Percentiles rank a stretch among this genome's conserved stretches.
phyloP scores from a whole-genome alignment of 1,139 yeast genomes.

The Starmera stellimalicola region DNA sequence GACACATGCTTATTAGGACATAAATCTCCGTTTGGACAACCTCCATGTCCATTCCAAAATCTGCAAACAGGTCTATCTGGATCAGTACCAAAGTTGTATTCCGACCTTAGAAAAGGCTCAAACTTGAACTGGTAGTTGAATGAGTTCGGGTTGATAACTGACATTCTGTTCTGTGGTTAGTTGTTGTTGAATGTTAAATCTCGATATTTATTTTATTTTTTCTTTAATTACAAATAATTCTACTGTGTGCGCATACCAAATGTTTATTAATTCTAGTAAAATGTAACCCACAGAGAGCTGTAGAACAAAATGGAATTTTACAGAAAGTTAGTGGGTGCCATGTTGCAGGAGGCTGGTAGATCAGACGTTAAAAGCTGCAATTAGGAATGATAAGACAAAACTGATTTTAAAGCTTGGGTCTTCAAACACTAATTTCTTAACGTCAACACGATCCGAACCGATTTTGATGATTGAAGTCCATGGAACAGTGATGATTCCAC shows the following conservation, averaged over 20 bases:
- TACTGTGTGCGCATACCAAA: not conserved
- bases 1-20: slow-evolving; percentile 89
- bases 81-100: slow-evolving; percentile 74
- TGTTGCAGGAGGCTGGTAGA: not conserved
- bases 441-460: slow-evolving; percentile 41
- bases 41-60: slow-evolving; percentile 56
- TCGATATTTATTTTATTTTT: not conserved
- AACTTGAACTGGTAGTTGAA: slow-evolving; percentile 52
- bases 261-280: not conserved
- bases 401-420: slow-evolving; percentile 52
- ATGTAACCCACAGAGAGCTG: not conserved
- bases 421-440: slow-evolving; percentile 42
- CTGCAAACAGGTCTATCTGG: slow-evolving; percentile 90
- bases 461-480: slow-evolving; percentile 40
- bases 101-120: slow-evolving; percentile 74
- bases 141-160: slow-evolving; percentile 28
- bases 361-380: slow-evolving; percentile 50
- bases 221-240: not conserved
- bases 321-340: too few relatives aligned
- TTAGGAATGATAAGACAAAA: slow-evolving; percentile 45
- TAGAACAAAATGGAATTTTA: not conserved
- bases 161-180: slow-evolving; percentile 14
- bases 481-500: slow-evolving; percentile 44
- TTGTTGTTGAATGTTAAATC: not conserved
- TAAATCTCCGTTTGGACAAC: slow-evolving; percentile 76